Conservation (phyloP, 257 asterid genomes). For the Orobanche coerulescens region DNA sequence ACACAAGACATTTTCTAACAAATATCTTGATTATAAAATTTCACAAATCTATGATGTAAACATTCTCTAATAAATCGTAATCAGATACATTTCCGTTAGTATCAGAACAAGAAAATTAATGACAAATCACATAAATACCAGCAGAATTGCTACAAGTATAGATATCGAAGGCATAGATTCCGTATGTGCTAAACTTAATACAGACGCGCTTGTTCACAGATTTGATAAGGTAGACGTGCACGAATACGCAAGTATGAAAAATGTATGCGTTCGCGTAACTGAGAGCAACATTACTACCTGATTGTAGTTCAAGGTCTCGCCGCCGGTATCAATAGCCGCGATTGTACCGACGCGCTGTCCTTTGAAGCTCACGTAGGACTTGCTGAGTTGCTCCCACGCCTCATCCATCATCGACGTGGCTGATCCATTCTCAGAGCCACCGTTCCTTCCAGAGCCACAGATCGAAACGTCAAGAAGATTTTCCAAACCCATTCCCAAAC, state of each 20-base stretch:
- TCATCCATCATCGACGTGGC: conserved; percentile 40
- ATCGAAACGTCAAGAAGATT: conserved; percentile 22
- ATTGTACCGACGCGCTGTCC: conserved; percentile 39
- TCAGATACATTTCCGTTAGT: background rate
- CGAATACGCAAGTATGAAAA: background rate
- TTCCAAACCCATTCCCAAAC: conserved; percentile 25
- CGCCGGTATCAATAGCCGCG: conserved; percentile 35
- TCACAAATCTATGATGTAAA: background rate
- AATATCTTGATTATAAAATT: background rate
- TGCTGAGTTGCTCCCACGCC: conserved; percentile 40
- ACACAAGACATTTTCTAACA: background rate
- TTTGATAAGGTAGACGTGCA: background rate
- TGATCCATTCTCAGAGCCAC: conserved; percentile 25
- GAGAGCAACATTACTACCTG: conserved; percentile 29
- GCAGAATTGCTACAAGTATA: background rate
- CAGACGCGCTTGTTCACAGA: background rate
- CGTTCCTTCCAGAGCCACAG: conserved; percentile 14
- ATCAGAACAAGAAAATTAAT: background rate
- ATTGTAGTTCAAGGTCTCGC: conserved; percentile 49
- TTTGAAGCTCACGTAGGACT: conserved; percentile 29
- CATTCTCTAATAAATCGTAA: background rate
- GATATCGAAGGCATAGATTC: background rate
- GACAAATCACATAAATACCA: background rate
- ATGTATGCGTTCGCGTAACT: background rate
- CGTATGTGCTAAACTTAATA: background rate